Conservation (phyloP, 495 filamentous ascomycete genomes). For the Penicillium antarcticum region DNA sequence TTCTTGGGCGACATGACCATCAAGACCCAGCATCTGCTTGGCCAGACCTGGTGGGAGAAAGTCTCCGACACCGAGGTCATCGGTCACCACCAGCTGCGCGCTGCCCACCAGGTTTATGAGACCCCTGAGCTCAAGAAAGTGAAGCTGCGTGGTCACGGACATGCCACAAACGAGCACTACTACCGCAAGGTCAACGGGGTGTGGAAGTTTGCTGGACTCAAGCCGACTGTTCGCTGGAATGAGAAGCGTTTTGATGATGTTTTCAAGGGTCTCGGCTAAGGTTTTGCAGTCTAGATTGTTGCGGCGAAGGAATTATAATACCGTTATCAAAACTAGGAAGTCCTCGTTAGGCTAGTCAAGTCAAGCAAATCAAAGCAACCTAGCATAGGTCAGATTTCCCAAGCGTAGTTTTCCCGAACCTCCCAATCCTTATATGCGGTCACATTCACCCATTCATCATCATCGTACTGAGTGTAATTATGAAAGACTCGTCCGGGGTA, state of each 20-base stretch:
- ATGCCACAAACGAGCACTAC: constrained; percentile 68
- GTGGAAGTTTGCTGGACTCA: constrained; percentile 80
- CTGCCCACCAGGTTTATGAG: constrained; percentile 56
- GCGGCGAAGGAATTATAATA: neutral
- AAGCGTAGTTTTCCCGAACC: neutral
- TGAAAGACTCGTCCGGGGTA: neutral
- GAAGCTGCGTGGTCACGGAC: constrained; percentile 52
- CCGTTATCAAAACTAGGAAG: no score
- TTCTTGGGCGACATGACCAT: constrained; percentile 70
- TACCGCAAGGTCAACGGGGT: constrained; percentile 72
- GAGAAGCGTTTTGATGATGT: constrained; percentile 65
- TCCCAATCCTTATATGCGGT: neutral
- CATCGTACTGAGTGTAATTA: neutral
- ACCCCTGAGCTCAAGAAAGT: constrained; percentile 23
- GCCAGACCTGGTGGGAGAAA: constrained; percentile 68
- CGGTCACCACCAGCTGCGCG: constrained; percentile 75
- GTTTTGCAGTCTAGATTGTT: neutral
- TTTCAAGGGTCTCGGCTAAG: constrained; percentile 27
- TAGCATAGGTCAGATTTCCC: neutral
- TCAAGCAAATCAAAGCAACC: neutral
- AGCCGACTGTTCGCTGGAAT: constrained; percentile 66
- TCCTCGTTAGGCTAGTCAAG: neutral
- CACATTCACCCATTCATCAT: neutral
- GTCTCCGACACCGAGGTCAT: constrained; percentile 63
- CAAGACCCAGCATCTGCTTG: constrained; percentile 76